Evolutionary conservation across 768 basidiomycete species (phyloP), one percentile per base, ranked within the genome.

Genomic region (Zangia roseola): DNA sequence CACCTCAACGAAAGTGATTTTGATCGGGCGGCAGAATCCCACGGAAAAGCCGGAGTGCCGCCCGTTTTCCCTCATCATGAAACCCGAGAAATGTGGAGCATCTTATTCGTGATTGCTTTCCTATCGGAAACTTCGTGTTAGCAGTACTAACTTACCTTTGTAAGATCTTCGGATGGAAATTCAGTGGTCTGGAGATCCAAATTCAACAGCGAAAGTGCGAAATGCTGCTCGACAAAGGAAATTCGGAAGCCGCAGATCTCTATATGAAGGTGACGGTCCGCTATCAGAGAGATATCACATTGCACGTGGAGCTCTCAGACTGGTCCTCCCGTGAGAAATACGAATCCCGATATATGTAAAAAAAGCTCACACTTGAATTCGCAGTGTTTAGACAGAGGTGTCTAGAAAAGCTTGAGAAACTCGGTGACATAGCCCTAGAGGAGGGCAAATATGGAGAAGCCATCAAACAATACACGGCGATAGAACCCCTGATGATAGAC

Each of bases 81-180:
- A 17, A 47, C 21, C 10, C 38, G 14, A 20, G 56, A 58, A n/a
- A 57, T 58, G 52, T 41, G 48, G 45, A 50, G 42, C 0, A 35
- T 58, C 2, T 28, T 48, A 41, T 58, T 58, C 33, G 56, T 58
- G 49, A 38, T 28, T 44, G 10, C 24, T 52, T 21, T 8, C 19
- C 13, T 10, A 2, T 19, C 5, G 4, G 13, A 28, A 6, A 4
- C 26, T 17, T 6, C 5, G 1, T 12, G 17, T 20, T 20, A 38
- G 5, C 5, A n/a, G 19, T 13, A 14, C 43, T 57, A 19, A 58
- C 24, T 13, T 26, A 5, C 0, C n/a, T 10, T 10, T 23, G 4
- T n/a, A 46, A 58, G 57, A 43, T 58, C 10, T 58, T 58, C 26
- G 57, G 57, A 19, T 58, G 57, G 57, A 58, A 58, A 10, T 58